Base-by-base conservation (phyloP, 1,139 yeast genomes). In the Wickerhamomyces sp. region DNA sequence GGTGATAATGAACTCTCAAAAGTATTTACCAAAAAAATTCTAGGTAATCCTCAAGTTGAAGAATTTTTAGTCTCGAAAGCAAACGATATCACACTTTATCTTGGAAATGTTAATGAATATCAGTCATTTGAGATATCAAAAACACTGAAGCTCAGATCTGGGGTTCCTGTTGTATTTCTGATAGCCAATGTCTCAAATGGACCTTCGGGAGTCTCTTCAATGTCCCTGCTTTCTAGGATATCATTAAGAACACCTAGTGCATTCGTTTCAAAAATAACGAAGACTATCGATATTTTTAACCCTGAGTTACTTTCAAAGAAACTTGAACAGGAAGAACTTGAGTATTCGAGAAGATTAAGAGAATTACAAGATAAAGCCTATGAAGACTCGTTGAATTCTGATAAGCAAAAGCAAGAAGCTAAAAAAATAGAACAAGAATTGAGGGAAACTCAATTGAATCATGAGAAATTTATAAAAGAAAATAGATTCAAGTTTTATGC, bases 321-420 rank as follows among this genome's bases (percentile, higher is more conserved):
- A 41, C 49, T 56, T 1, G 70, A 65, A 36, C 51, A 48, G 36
- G 56, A 59, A 24, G 70, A 66, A 35, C 35, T 66, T 26, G 53
- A 55, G 15, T 41, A 54, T 33, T 60, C 68, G 3, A 58, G 71
- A 46, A 54, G 60, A 40, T 51, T 66, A 4, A 62, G 61, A 40
- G 59, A 64, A 36, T 35, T 57, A 35, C 71, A 66, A 43, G 69
- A 66, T 43, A 48, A 51, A 31, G 70, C 70, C 2, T 66, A 60
- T 39, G 53, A 59, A 38, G 64, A 63, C 38, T 62, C 68, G 3
- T 43, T 66, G 33, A 45, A 49, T 26, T 55, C 53, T 32, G 70
- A 66, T 45, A 51, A 52, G 36, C 33, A 51, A 5, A 57, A 60
- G 47, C 52, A 62, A 45, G 51, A 54, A 41, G 39, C 51, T 38